phyloP scores from a whole-genome alignment of 768 basidiomycete genomes.

The Psilocybe sp. region DNA sequence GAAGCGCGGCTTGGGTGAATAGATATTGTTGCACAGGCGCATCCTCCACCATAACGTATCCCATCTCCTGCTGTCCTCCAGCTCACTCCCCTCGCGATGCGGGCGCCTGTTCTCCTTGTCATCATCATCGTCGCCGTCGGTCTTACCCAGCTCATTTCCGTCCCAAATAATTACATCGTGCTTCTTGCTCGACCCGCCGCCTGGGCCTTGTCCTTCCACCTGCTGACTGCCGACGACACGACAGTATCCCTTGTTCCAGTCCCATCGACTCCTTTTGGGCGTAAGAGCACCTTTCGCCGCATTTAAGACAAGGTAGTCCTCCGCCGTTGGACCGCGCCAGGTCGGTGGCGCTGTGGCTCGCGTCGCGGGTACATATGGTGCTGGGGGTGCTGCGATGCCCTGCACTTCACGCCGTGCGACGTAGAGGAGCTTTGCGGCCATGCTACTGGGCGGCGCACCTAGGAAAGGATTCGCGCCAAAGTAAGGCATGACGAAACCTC shows the following conservation, averaged over 20 bases:
- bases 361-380: slow-evolving; percentile 15
- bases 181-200: neutral
- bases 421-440: slow-evolving; percentile 63
- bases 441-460: slow-evolving; percentile 43
- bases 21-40: slow-evolving; percentile 39
- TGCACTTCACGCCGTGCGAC: slow-evolving; percentile 52
- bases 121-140: neutral
- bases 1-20: slow-evolving; percentile 20
- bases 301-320: slow-evolving; percentile 61
- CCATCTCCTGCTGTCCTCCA: slow-evolving; percentile 40
- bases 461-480: slow-evolving; percentile 26
- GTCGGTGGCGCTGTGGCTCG: slow-evolving; percentile 18
- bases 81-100: slow-evolving; percentile 1
- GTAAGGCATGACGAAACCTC: slow-evolving; percentile 23
- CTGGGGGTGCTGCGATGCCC: slow-evolving; percentile 35
- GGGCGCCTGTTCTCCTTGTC: neutral
- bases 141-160: neutral
- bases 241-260: slow-evolving; percentile 21
- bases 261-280: slow-evolving; percentile 24
- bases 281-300: slow-evolving; percentile 29
- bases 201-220: neutral
- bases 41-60: slow-evolving; percentile 61
- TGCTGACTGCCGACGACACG: slow-evolving; percentile 7
- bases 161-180: neutral
- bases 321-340: slow-evolving; percentile 41